Evolutionary conservation across 176 grass and related monocot species (phyloP).

Genomic region (Aechmea fasciata): DNA sequence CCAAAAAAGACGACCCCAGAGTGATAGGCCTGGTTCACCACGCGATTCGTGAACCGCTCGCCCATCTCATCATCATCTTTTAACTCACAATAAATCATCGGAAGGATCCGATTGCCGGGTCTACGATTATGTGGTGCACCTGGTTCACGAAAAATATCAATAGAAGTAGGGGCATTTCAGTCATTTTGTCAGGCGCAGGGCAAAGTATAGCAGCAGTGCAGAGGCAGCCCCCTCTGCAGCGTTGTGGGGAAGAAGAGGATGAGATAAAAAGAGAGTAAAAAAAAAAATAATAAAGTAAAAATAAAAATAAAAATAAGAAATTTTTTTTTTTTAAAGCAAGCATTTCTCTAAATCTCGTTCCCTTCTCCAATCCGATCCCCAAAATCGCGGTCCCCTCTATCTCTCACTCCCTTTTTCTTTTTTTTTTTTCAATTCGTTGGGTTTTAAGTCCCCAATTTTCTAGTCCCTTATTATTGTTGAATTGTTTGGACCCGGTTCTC

Average conservation of each 20-base stretch:
- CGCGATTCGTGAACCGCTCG: too few relatives aligned
- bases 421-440: constrained; percentile 18
- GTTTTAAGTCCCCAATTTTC: neutral
- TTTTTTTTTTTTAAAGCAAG: neutral
- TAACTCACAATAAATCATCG: too few relatives aligned
- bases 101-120: too few relatives aligned
- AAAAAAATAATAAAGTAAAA: neutral
- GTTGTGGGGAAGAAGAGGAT: neutral
- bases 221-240: neutral
- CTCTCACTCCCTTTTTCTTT: neutral
- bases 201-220: neutral
- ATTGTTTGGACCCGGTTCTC: constrained; percentile 24
- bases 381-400: constrained; percentile 22
- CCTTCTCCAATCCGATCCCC: constrained; percentile 19
- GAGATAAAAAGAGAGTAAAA: neutral
- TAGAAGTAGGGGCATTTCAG: too few relatives aligned
- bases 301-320: neutral
- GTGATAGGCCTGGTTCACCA: too few relatives aligned
- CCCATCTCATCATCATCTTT: too few relatives aligned
- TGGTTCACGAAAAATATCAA: too few relatives aligned
- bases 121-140: too few relatives aligned
- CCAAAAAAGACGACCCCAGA: too few relatives aligned
- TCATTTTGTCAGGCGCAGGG: neutral
- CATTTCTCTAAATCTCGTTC: constrained; percentile 8
- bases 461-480: constrained; percentile 24